A percentile compares a stretch with the other conserved stretches of the same genome.
Evolutionary conservation across 116 monocot species (phyloP).

Genomic region (Posidonia oceanica): DNA sequence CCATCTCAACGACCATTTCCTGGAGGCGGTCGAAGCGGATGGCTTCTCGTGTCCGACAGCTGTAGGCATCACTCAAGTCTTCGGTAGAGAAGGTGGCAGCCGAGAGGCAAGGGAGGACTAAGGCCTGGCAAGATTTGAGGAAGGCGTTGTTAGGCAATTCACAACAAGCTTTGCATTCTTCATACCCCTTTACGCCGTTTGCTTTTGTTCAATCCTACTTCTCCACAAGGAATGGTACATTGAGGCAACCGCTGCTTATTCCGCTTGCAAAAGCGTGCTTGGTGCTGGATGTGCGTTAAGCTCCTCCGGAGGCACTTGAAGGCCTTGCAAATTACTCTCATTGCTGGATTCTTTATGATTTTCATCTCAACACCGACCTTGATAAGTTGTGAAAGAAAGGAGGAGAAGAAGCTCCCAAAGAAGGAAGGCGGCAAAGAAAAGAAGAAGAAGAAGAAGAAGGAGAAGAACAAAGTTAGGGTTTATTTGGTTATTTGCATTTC

Average conservation of each 20-base stretch:
- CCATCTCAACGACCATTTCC: conserved; percentile 1
- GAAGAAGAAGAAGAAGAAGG: too few relatives aligned
- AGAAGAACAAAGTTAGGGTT: too few relatives aligned
- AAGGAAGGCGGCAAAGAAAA: too few relatives aligned
- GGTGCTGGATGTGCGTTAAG: conserved; percentile 45
- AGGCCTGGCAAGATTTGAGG: conserved; percentile 80
- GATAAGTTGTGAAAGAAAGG: conserved; percentile 76
- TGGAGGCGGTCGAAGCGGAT: conserved; percentile 19
- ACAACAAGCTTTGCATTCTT: conserved; percentile 5
- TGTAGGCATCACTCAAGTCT: conserved; percentile 47
- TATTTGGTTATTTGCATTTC: too few relatives aligned
- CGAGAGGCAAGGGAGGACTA: conserved; percentile 68
- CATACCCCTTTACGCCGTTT: conserved; percentile 71
- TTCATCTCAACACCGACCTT: conserved; percentile 90
- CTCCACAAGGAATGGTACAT: conserved; percentile 91
- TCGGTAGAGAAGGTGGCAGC: conserved; percentile 42
- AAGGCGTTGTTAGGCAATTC: conserved; percentile 25
- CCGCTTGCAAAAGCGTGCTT: conserved; percentile 81
- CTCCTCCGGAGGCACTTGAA: conserved; percentile 57
- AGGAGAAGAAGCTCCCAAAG: too few relatives aligned
- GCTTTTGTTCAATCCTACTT: conserved; percentile 71
- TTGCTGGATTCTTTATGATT: conserved; percentile 90
- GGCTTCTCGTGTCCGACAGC: conserved; percentile 30
- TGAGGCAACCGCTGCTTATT: conserved; percentile 85
- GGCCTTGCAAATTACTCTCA: conserved; percentile 77